Evolutionary conservation across 192 early-diverging fungal genomes (phyloP).

Genomic region (Phycomyces blakesleeanus): DNA sequence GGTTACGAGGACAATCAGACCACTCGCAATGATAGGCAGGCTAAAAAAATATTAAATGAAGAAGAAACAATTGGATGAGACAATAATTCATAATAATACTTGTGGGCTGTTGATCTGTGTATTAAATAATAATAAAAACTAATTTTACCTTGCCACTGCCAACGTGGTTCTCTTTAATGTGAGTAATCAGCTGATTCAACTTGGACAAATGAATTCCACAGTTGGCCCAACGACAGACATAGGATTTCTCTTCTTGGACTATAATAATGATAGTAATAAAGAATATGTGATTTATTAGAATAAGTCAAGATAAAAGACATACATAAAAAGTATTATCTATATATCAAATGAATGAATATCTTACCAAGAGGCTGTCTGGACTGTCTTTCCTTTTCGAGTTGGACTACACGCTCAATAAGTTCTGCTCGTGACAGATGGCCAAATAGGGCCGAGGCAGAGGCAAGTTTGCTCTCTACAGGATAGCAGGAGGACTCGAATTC

Average conservation of each 20-base stretch:
- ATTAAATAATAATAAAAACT: constrained; percentile 2
- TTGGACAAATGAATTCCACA: background rate
- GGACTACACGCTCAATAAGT: constrained; percentile 9
- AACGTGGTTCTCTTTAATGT: constrained; percentile 47
- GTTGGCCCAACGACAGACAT: constrained; percentile 10
- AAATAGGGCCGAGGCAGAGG: constrained; percentile 5
- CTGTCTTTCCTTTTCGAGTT: constrained; percentile 18
- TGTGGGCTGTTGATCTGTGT: no score
- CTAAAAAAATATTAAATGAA: constrained; percentile 26
- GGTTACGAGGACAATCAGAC: constrained; percentile 40
- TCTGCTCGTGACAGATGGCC: constrained; percentile 17
- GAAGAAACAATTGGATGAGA: background rate
- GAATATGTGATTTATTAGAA: no score
- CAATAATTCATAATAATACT: no score
- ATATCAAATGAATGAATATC: no score
- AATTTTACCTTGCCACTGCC: constrained; percentile 50
- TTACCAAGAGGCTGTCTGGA: background rate
- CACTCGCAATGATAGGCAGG: constrained; percentile 44
- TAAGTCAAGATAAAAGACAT: no score
- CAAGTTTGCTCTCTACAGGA: background rate
- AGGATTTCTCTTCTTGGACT: background rate
- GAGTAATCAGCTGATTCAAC: constrained; percentile 32
- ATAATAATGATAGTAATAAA: background rate
- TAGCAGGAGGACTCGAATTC: background rate
- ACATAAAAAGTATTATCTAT: constrained; percentile 1